phyloP scores from a whole-genome alignment of 1,284 basidiomycete species.

The Sphagnurus paluster region DNA sequence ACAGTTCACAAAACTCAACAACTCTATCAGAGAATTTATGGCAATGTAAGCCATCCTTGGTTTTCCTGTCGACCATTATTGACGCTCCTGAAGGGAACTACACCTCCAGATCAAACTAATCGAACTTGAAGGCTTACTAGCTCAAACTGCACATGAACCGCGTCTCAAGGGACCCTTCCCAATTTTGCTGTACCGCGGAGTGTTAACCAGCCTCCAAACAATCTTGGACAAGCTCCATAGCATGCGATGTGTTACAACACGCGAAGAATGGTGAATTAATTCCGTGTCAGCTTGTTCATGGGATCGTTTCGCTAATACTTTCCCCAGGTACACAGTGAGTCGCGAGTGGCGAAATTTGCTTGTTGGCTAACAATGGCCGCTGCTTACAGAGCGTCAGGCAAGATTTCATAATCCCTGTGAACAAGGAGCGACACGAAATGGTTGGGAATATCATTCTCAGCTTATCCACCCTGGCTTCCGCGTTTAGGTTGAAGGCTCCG shows the following conservation, averaged over 20 bases:
- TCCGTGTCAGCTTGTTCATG: too few species aligned
- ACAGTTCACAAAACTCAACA: slow-evolving; percentile 45
- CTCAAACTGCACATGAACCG: slow-evolving; percentile 91
- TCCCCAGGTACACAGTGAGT: slow-evolving; percentile 64
- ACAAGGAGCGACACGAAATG: slow-evolving; percentile 86
- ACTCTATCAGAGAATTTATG: slow-evolving; percentile 85
- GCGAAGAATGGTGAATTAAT: slow-evolving; percentile 81
- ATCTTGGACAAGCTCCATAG: slow-evolving; percentile 90
- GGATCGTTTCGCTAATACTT: not conserved
- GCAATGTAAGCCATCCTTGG: slow-evolving; percentile 62
- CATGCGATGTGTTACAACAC: slow-evolving; percentile 93
- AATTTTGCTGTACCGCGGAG: slow-evolving; percentile 75
- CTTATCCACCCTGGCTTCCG: slow-evolving; percentile 85
- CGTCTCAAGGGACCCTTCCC: slow-evolving; percentile 94
- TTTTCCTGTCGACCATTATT: not conserved
- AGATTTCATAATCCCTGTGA: slow-evolving; percentile 90
- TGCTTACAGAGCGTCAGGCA: slow-evolving; percentile 63
- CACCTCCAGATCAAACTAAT: slow-evolving; percentile 91
- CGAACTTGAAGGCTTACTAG: slow-evolving; percentile 77
- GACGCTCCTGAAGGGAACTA: slow-evolving; percentile 69
- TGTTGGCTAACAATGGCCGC: not conserved
- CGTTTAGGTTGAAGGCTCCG: slow-evolving; percentile 87
- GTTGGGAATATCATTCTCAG: slow-evolving; percentile 92
- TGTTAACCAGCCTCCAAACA: slow-evolving; percentile 84
- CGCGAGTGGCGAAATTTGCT: not conserved